A percentile compares a stretch with the other conserved stretches of the same genome.
Evolutionary conservation across 257 asterid species (phyloP).

Genomic region (Misopates orontium): DNA sequence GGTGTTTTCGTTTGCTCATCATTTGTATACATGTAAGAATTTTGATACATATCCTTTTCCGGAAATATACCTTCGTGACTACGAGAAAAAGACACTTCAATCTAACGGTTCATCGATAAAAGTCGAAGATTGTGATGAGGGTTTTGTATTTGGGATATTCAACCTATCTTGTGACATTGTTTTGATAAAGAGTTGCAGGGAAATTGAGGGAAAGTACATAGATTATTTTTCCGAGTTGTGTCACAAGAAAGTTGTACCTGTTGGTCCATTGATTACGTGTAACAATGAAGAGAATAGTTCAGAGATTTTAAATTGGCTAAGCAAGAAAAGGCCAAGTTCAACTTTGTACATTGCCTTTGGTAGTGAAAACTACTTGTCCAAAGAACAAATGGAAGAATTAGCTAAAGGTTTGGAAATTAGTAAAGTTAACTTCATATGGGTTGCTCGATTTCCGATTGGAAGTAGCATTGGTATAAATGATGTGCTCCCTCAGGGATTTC

Average conservation of each 20-base stretch:
- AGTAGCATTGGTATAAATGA: too few species aligned
- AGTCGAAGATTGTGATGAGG: conserved; percentile 10
- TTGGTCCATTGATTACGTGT: too few species aligned
- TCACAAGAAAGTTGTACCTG: conserved; percentile 15
- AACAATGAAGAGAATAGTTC: background rate
- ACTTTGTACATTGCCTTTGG: conserved; percentile 31
- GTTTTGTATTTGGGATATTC: conserved; percentile 19
- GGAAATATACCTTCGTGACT: conserved; percentile 21
- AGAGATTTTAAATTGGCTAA: conserved; percentile 33
- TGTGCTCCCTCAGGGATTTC: too few species aligned
- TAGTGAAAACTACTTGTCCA: conserved; percentile 32
- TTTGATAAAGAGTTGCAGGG: conserved; percentile 26
- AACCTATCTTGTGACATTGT: conserved; percentile 24
- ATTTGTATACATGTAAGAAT: conserved; percentile 17
- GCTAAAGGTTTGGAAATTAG: conserved; percentile 29
- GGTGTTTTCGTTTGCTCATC: conserved; percentile 23
- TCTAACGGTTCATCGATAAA: background rate
- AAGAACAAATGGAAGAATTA: conserved; percentile 26
- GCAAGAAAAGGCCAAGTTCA: conserved; percentile 20
- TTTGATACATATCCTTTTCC: conserved; percentile 26
- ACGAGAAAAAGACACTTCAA: conserved; percentile 19
- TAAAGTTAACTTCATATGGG: conserved; percentile 28
- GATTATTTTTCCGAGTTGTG: conserved; percentile 24
- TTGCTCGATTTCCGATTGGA: conserved; percentile 25
- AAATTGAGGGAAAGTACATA: conserved; percentile 27